Conservation (phyloP, 1,284 basidiomycete genomes). For the Cutaneotrichosporon arboriforme region DNA sequence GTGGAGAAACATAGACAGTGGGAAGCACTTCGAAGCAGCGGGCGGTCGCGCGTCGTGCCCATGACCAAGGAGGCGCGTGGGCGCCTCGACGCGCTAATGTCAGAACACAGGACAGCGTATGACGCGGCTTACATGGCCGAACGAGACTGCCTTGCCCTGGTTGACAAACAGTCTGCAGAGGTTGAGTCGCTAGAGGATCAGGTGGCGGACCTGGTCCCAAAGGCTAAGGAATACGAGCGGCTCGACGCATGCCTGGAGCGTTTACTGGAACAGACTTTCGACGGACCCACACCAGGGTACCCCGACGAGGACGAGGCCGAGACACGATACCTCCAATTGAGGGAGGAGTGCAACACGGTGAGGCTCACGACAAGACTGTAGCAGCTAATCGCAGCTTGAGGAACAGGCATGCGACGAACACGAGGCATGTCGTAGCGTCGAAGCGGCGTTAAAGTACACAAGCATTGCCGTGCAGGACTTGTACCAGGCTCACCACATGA, state of each 20-base stretch:
- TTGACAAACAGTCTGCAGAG: constrained; percentile 16
- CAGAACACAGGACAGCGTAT: constrained; percentile 25
- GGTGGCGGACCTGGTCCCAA: constrained; percentile 8
- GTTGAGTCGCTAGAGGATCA: constrained; percentile 2
- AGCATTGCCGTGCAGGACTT: constrained; percentile 1
- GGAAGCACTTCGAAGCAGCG: too few species aligned
- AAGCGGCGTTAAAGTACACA: constrained; percentile 14
- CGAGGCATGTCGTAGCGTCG: constrained; percentile 11
- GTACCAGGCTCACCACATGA: background rate
- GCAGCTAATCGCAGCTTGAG: constrained; percentile 10
- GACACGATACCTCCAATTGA: constrained; percentile 5
- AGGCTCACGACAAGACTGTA: too few species aligned
- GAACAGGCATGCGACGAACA: constrained; percentile 13
- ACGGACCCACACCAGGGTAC: constrained; percentile 16
- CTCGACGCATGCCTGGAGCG: constrained; percentile 10
- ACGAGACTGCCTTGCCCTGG: constrained; percentile 14
- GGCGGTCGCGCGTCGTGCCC: too few species aligned
- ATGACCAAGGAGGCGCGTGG: background rate
- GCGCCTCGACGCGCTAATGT: constrained; percentile 13
- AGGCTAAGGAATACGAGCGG: constrained; percentile 9
- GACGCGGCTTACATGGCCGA: constrained; percentile 18
- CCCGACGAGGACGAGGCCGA: constrained; percentile 22
- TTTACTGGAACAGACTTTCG: constrained; percentile 16
- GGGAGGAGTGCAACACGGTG: constrained; percentile 10
- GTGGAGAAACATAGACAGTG: too few species aligned